These are phyloP conservation scores for Nothophaeocryptopus gaeumannii DNA, from an alignment of 2,329 filamentous ascomycete genomes.

Conservation along the genomic window DNA sequence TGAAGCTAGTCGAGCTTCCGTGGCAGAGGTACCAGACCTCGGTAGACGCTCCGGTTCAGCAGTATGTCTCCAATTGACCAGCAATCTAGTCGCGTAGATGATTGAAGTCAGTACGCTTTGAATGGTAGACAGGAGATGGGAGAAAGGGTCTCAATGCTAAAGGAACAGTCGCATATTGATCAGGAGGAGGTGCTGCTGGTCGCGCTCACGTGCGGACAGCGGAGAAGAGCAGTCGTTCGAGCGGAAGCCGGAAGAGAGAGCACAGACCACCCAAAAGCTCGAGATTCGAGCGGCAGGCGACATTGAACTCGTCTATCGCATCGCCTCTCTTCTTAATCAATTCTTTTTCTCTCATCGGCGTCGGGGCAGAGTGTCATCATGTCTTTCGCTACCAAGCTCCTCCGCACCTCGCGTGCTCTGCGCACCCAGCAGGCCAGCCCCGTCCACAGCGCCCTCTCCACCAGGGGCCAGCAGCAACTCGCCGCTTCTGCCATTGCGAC, in stretches of 20 bases:
- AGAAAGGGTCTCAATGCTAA: no score
- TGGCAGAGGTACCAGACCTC: constrained; percentile 13
- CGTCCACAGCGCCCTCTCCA: constrained; percentile 66
- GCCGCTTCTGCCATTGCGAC: constrained; percentile 55
- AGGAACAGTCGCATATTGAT: no score
- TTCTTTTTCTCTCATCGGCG: constrained; percentile 14
- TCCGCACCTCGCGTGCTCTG: constrained; percentile 78
- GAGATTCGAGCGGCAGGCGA: background rate
- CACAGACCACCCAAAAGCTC: constrained; percentile 2
- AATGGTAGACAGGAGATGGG: no score
- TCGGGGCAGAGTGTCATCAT: constrained; percentile 52
- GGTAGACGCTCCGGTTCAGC: background rate
- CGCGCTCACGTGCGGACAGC: background rate
- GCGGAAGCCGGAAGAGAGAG: background rate
- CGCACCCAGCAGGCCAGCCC: constrained; percentile 70
- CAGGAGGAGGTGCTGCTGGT: background rate
- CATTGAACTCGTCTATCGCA: background rate
- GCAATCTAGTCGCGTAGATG: background rate
- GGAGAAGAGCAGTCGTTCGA: no score
- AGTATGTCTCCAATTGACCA: background rate
- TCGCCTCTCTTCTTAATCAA: constrained; percentile 4
- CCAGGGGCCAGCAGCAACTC: constrained; percentile 61
- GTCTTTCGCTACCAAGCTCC: constrained; percentile 74
- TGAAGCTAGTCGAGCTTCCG: constrained; percentile 15
- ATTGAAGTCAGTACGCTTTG: no score